phyloP scores from a whole-genome alignment of 805 yeast genomes.

The Saccharomycopsis olivae region DNA sequence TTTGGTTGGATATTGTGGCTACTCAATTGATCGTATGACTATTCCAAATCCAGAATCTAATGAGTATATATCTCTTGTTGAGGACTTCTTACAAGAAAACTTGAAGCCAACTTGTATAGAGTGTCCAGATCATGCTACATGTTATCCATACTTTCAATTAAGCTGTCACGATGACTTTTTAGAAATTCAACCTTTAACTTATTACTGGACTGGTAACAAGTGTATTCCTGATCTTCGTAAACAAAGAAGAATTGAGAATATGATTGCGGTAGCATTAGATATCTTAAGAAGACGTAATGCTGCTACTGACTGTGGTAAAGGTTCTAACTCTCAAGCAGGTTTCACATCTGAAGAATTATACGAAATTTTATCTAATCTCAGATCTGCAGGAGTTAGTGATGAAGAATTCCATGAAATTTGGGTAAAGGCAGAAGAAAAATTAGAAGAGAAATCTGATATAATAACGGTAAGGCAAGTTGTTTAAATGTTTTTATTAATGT shows the following conservation, averaged over 20 bases:
- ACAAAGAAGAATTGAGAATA: constrained; percentile 53
- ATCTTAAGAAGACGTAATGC: constrained; percentile 63
- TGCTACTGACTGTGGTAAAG: constrained; percentile 45
- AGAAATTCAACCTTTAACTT: constrained; percentile 34
- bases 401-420: constrained; percentile 71
- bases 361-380: constrained; percentile 34
- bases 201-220: constrained; percentile 44
- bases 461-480: constrained; percentile 68
- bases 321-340: constrained; percentile 41
- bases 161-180: constrained; percentile 65
- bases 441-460: constrained; percentile 53
- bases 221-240: constrained; percentile 71
- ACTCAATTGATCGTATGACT: constrained; percentile 38
- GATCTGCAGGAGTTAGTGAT: constrained; percentile 33
- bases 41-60: constrained; percentile 25
- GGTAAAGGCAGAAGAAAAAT: constrained; percentile 49
- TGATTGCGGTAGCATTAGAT: constrained; percentile 57
- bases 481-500: too few species aligned
- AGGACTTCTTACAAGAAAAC: constrained; percentile 33
- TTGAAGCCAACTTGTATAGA: constrained; percentile 55
- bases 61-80: constrained; percentile 28
- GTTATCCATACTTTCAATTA: constrained; percentile 48
- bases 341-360: constrained; percentile 39
- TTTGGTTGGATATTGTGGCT: constrained; percentile 67
- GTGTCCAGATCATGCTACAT: constrained; percentile 77